Conservation (phyloP, 2,329 filamentous ascomycete genomes). For the Cytospora paraplurivora region DNA sequence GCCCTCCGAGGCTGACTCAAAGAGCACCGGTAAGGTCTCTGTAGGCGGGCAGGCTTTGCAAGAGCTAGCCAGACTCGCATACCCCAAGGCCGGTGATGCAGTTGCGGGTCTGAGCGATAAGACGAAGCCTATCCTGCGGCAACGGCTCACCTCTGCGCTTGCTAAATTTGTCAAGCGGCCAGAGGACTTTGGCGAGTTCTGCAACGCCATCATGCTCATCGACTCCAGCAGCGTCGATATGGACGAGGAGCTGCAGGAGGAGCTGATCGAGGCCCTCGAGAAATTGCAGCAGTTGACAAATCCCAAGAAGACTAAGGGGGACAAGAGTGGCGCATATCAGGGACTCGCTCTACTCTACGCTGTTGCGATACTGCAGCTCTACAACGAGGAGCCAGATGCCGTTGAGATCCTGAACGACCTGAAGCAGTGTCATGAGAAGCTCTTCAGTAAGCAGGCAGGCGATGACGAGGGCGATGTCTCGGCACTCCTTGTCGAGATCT, state of each 20-base stretch:
- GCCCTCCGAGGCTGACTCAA: constrained; percentile 34
- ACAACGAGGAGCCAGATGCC: constrained; percentile 86
- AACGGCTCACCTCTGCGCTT: constrained; percentile 59
- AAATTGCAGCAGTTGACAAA: constrained; percentile 57
- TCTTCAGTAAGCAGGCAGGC: constrained; percentile 55
- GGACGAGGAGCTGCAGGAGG: constrained; percentile 56
- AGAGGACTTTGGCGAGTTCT: constrained; percentile 56
- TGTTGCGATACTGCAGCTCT: constrained; percentile 82
- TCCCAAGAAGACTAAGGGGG: constrained; percentile 37
- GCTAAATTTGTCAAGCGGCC: constrained; percentile 58
- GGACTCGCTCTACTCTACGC: constrained; percentile 81
- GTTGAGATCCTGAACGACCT: constrained; percentile 81
- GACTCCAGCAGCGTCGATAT: constrained; percentile 53
- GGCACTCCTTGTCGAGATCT: constrained; percentile 79
- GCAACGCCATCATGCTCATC: constrained; percentile 56
- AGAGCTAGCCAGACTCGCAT: constrained; percentile 58
- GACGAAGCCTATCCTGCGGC: constrained; percentile 57
- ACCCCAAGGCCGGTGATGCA: constrained; percentile 49
- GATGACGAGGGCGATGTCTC: constrained; percentile 61
- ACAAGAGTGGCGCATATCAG: constrained; percentile 50
- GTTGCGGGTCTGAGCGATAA: constrained; percentile 52
- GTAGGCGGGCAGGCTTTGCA: constrained; percentile 49
- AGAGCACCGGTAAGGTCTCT: constrained; percentile 39
- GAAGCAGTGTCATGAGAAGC: constrained; percentile 71
- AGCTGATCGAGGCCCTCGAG: constrained; percentile 54